These are phyloP conservation scores for cucumber (Cucumis sativus) DNA, from an alignment of 306 rosid genomes.

Conservation along the genomic window Cucumber_9930_V3 NC_026661.2:15788001-15788500, in stretches of 20 bases:
- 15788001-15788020: neutral
- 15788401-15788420: conserved; percentile 43
- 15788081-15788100: neutral
- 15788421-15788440: conserved; percentile 60
- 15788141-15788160: conserved; percentile 36
- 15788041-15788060: neutral
- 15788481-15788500: conserved; percentile 71
- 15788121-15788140: conserved; percentile 1
- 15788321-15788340: conserved; percentile 78
- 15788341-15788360: conserved; percentile 60
- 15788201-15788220: conserved; percentile 81
- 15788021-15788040: neutral
- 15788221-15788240: conserved; percentile 82
- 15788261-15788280: conserved; percentile 61
- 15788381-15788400: conserved; percentile 33
- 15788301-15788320: conserved; percentile 82
- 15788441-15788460: conserved; percentile 93
- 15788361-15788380: conserved; percentile 63
- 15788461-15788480: conserved; percentile 68
- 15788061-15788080: neutral
- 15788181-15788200: conserved; percentile 48
- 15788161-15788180: conserved; percentile 29
- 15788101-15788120: neutral
- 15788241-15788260: conserved; percentile 90
- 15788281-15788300: conserved; percentile 71